Evolutionary conservation across 164 flowering plant species (phyloP), one percentile per base, ranked within the genome.

Genomic region (Cinnamomum chago): DNA sequence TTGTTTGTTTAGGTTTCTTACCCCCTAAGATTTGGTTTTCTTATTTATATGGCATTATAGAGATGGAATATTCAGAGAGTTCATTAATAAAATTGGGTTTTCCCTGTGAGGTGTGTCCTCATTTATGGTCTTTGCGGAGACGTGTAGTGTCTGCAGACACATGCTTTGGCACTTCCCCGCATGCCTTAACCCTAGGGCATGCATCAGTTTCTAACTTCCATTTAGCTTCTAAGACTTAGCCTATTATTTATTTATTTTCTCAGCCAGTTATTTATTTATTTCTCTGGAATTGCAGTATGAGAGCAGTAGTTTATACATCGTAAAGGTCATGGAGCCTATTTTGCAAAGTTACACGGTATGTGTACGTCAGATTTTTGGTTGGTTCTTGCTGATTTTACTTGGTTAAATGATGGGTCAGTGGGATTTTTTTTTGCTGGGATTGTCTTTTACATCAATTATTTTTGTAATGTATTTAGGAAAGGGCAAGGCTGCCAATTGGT

Each of bases 241-340:
- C 30, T 65, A 68, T 14, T 15, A 15, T 55, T 55, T 55, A 15
- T 55, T 20, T 30, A 30, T 30, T 67, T 73, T 68, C 68, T 17
- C 47, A 40, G 47, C 47, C 47, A 68, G 68, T 14, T 20, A 14
- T 55, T 55, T 15, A 15, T 55, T 55, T 55, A 15, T 55, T 20
- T 67, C 75, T 68, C 68, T 17, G 25, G 81, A 24, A 24, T 76
- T 83, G 84, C 94, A 95, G 99, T 95, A 93, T 88, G 94, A 95
- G 85, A 85, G 82, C 62, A 89, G 89, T 81, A 89, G 98, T 76
- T 75, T 90, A 78, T 93, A 82, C 74, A 87, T 95, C 75, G 90
- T 95, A 70, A 92, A 85, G 75, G 79, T 84, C 47, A 81, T 93
- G 93, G 99, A 95, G 92, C 99, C 99, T 68, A 76, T 95, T 79